Evolutionary conservation across 495 filamentous ascomycete species (phyloP).

Genomic region (Aspergillus hancockii): DNA sequence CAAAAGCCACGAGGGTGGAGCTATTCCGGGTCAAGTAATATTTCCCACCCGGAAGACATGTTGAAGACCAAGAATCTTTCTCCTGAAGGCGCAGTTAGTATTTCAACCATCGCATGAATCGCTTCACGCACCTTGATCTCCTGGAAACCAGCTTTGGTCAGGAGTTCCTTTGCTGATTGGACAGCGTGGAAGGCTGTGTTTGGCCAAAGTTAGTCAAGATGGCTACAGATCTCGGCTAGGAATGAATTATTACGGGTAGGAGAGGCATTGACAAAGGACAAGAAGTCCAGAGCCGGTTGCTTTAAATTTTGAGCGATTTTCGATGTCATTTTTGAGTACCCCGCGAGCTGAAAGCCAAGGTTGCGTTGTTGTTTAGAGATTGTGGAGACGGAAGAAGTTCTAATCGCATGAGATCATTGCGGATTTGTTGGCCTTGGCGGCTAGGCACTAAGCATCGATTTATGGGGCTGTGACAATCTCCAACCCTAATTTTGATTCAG

Average conservation of each 20-base stretch:
- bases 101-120: not conserved
- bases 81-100: constrained; percentile 52
- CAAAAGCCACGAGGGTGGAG: constrained; percentile 92
- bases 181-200: constrained; percentile 92
- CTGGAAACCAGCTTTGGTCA: constrained; percentile 80
- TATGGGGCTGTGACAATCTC: not conserved
- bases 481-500: not conserved
- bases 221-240: not conserved
- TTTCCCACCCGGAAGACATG: constrained; percentile 82
- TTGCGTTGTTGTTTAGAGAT: constrained; percentile 7
- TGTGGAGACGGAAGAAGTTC: constrained; percentile 8
- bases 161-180: constrained; percentile 68
- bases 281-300: constrained; percentile 73
- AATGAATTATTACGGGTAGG: constrained; percentile 71
- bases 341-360: constrained; percentile 16
- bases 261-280: constrained; percentile 92
- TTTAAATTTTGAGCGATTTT: constrained; percentile 47
- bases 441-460: constrained; percentile 8
- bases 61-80: constrained; percentile 82
- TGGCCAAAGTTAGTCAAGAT: constrained; percentile 23
- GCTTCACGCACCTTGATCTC: constrained; percentile 64
- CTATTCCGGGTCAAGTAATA: constrained; percentile 96
- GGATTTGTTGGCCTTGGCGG: constrained; percentile 13
- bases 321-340: constrained; percentile 55
- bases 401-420: constrained; percentile 17